These are phyloP conservation scores for Dichotomopilus funicola DNA, from an alignment of 2,329 filamentous ascomycete genomes.

Conservation along the genomic window DNA sequence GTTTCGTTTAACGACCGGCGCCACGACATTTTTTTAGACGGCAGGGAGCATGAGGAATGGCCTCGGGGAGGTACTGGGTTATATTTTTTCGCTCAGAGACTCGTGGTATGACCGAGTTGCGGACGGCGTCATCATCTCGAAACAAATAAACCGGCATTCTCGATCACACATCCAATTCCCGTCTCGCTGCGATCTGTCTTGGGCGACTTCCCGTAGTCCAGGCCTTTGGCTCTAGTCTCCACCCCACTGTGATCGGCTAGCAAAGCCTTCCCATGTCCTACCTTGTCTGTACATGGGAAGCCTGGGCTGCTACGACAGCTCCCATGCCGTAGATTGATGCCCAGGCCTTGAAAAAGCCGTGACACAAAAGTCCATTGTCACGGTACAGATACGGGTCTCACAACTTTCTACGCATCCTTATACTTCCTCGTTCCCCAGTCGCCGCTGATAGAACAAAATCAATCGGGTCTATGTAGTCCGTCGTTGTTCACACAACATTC, in stretches of 20 bases:
- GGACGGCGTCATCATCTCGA: slow-evolving; percentile 25
- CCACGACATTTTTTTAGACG: slow-evolving; percentile 19
- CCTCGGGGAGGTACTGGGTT: slow-evolving; percentile 20
- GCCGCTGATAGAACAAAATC: no score
- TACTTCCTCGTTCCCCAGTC: no score
- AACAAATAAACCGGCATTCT: slow-evolving; percentile 25
- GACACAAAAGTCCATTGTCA: slow-evolving; percentile 46
- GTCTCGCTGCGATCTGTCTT: no score
- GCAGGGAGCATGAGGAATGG: slow-evolving; percentile 16
- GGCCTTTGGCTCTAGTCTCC: no score
- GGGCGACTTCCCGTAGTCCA: no score
- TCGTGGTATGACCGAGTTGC: slow-evolving; percentile 19
- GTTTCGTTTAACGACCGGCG: slow-evolving; percentile 20
- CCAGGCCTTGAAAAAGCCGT: slow-evolving; percentile 56
- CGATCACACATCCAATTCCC: slow-evolving; percentile 13
- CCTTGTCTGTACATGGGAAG: slow-evolving; percentile 41
- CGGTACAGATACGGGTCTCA: slow-evolving; percentile 63
- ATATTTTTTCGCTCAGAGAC: slow-evolving; percentile 15
- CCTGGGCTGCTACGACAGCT: slow-evolving; percentile 52
- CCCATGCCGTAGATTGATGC: slow-evolving; percentile 52
- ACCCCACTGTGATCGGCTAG: slow-evolving; percentile 38
- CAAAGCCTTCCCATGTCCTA: slow-evolving; percentile 48
- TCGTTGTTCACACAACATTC: no score
- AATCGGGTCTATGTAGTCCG: no score
- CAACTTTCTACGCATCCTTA: slow-evolving; percentile 12